Base-by-base conservation (phyloP, 345 rosid genomes). In the Hibiscus syriacus region DNA sequence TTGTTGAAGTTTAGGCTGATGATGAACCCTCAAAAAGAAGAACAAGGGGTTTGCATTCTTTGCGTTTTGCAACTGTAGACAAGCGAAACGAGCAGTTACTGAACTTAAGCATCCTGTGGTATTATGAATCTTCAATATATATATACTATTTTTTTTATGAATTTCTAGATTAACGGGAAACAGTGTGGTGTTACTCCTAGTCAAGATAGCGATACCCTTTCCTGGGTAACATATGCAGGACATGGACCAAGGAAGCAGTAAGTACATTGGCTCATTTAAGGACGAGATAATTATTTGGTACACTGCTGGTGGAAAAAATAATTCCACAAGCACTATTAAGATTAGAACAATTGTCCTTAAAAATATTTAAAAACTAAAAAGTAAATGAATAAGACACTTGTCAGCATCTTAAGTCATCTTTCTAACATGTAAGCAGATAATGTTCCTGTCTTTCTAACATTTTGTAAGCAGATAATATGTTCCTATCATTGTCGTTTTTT, bases 41-140 rank as follows among this genome's bases (percentile, higher is more conserved):
- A 94, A 92, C 76, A 91, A 94, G 70, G 99, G 99, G 11, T 94
- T 87, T 84, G 99, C 99, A 29, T 94, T 94, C 80, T 78, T n/a
- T 94, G 79, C 97, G 99, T 34, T 94, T 91, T 84, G 92, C 98
- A 7, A 78, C 84, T 70, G 84, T 88, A 49, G 96, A 79, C 99
- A 94, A 80, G 99, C 99, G 73, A 91, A 84, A 80, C 82, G 80
- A 73, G 99, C 98, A 73, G 86, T 88, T 59, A 81, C 79, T 7
- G 93, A 88, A 73, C 87, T 91, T 25, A 94, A 83, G 80, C 82
- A 83, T 66, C 96, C 98, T 66, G 86, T 85, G 99, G 99, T 94
- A 94, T 60, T 72, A 72, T 49, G n/a, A n/a, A 3, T 81, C 73
- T 50, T 73, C 65, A 30, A 36, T 30, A 46, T 78, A 54, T 17